Conservation (phyloP, 257 asterid genomes). For the Solanum peruvianum region DNA sequence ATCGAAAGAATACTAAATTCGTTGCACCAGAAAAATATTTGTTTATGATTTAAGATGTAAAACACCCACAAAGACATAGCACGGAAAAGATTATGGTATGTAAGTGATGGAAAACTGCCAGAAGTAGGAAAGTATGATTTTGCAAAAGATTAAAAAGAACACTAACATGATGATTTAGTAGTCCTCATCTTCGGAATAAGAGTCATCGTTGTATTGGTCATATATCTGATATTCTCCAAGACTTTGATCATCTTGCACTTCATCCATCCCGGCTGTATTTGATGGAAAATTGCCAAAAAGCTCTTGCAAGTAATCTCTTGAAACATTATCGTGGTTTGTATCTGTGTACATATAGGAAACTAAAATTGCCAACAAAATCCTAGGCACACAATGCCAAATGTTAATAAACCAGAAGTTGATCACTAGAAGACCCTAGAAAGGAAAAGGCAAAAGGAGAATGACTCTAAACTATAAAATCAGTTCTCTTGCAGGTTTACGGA, state of each 20-base stretch:
- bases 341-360: constrained; percentile 43
- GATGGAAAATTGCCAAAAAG: constrained; percentile 79
- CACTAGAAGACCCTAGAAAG: not conserved
- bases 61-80: not conserved
- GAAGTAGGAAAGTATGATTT: not conserved
- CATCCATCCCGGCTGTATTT: constrained; percentile 26
- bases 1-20: not conserved
- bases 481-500: not conserved
- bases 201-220: constrained; percentile 51
- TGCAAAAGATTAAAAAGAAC: not conserved
- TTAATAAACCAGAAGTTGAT: not conserved
- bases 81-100: not conserved
- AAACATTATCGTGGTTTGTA: constrained; percentile 47
- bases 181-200: constrained; percentile 51
- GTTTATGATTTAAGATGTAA: not conserved
- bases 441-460: not conserved
- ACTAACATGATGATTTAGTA: constrained; percentile 7
- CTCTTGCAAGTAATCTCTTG: constrained; percentile 66
- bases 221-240: constrained; percentile 66
- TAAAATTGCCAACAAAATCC: not conserved
- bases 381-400: not conserved
- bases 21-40: not conserved
- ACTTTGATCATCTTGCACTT: constrained; percentile 22
- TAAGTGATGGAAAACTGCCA: not conserved
- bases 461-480: not conserved